These are phyloP conservation scores for Cornus florida DNA, from an alignment of 148 eudicot species.

Conservation along the genomic window DNA sequence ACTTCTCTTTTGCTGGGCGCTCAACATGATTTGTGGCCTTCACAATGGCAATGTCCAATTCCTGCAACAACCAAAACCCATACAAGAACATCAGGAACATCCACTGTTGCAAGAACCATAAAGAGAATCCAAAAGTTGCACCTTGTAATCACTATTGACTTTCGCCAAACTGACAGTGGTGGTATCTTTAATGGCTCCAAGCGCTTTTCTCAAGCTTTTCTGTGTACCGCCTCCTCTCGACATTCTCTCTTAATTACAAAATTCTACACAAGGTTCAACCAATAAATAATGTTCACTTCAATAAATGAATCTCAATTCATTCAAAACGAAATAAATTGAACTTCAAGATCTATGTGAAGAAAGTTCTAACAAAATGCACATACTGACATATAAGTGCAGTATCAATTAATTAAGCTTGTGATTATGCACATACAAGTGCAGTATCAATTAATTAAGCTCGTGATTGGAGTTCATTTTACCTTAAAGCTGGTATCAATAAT, in stretches of 20 bases:
- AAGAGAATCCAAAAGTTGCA: conserved; percentile 19
- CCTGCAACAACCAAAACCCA: conserved; percentile 36
- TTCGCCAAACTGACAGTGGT: conserved; percentile 93
- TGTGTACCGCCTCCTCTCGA: conserved; percentile 79
- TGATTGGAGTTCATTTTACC: neutral
- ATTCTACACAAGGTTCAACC: neutral
- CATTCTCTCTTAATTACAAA: conserved; percentile 46
- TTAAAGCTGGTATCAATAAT: no score
- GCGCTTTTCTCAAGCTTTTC: conserved; percentile 78
- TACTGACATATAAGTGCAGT: neutral
- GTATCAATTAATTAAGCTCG: neutral
- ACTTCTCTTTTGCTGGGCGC: conserved; percentile 87
- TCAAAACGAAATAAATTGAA: neutral
- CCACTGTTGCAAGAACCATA: neutral
- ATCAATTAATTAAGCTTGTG: neutral
- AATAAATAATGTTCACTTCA: conserved; percentile 4
- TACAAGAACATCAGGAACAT: conserved; percentile 1
- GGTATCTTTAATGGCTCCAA: conserved; percentile 89
- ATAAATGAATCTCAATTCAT: conserved; percentile 8
- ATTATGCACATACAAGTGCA: neutral
- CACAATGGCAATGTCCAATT: conserved; percentile 83
- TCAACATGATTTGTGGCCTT: conserved; percentile 95
- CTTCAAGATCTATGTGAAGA: neutral
- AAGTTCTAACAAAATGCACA: neutral
- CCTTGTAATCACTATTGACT: conserved; percentile 93